A percentile compares a stretch with the other conserved stretches of the same genome.
Evolutionary conservation across 2,329 filamentous ascomycete genomes (phyloP).

Genomic region (Verticillium dahliae): DNA sequence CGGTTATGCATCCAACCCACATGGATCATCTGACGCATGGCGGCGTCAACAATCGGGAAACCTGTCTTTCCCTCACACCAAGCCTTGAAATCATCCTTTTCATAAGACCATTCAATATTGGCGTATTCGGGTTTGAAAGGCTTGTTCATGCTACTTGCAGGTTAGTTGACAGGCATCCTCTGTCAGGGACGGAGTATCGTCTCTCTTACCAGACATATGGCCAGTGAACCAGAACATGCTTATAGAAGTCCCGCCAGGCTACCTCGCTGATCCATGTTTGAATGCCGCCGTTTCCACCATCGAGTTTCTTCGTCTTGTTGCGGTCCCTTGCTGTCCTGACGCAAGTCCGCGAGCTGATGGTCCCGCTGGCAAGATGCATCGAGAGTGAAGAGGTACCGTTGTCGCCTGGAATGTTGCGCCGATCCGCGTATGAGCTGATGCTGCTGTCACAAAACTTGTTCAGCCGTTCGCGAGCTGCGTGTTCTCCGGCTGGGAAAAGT

Average conservation of each 20-base stretch:
- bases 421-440: conserved; percentile 53
- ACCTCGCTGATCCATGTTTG: conserved; percentile 74
- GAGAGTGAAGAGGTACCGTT: conserved; percentile 62
- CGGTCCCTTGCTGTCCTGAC: conserved; percentile 55
- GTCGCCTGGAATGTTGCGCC: conserved; percentile 59
- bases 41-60: conserved; percentile 78
- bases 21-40: conserved; percentile 69
- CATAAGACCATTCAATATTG: conserved; percentile 76
- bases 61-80: conserved; percentile 74
- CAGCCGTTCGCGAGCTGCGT: conserved; percentile 60
- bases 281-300: conserved; percentile 60
- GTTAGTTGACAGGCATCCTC: not conserved
- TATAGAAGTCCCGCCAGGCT: conserved; percentile 85
- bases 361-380: conserved; percentile 65
- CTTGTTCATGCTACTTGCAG: conserved; percentile 45
- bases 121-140: conserved; percentile 75
- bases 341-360: conserved; percentile 60
- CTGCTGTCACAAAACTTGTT: conserved; percentile 61
- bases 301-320: conserved; percentile 59
- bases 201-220: conserved; percentile 65
- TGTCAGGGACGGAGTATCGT: not conserved
- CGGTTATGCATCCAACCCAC: conserved; percentile 81
- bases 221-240: conserved; percentile 78
- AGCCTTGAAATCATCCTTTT: conserved; percentile 58
- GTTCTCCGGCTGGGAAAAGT: conserved; percentile 71